Conservation (phyloP, 768 basidiomycete genomes). For the Boletus barrowsii region DNA sequence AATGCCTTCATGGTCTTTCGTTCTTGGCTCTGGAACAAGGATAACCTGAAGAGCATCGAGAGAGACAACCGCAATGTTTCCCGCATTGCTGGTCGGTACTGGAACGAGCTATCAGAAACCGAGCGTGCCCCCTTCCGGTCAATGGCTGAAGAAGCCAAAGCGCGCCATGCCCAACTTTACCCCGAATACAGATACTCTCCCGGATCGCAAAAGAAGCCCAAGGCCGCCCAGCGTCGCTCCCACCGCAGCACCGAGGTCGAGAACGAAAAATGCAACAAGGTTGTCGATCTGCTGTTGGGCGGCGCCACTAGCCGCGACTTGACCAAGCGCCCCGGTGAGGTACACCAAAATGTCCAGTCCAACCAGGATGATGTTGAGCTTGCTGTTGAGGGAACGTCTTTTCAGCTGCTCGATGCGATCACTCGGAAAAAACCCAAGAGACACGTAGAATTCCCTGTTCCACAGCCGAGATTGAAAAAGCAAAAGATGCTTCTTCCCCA, state of each 20-base stretch:
- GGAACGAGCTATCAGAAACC: conserved; percentile 52
- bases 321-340: conserved; percentile 20
- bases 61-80: conserved; percentile 72
- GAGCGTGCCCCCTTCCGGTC: conserved; percentile 47
- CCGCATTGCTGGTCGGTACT: conserved; percentile 63
- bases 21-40: conserved; percentile 58
- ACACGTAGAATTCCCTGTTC: neutral
- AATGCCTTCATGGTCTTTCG: conserved; percentile 88
- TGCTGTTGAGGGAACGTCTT: neutral
- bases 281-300: conserved; percentile 36
- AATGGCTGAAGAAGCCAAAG: conserved; percentile 46
- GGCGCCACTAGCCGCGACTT: conserved; percentile 34
- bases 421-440: conserved; percentile 9
- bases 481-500: neutral
- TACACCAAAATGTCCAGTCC: neutral
- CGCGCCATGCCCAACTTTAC: conserved; percentile 46
- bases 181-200: conserved; percentile 67
- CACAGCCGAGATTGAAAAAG: conserved; percentile 9
- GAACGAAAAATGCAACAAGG: conserved; percentile 36
- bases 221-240: conserved; percentile 33
- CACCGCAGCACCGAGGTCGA: conserved; percentile 33
- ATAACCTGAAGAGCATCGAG: conserved; percentile 50
- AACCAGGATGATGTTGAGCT: neutral
- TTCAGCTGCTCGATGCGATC: neutral
- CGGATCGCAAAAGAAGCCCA: conserved; percentile 29